Conservation (phyloP, 768 basidiomycete genomes). For the Lentinus tigrinus region DNA sequence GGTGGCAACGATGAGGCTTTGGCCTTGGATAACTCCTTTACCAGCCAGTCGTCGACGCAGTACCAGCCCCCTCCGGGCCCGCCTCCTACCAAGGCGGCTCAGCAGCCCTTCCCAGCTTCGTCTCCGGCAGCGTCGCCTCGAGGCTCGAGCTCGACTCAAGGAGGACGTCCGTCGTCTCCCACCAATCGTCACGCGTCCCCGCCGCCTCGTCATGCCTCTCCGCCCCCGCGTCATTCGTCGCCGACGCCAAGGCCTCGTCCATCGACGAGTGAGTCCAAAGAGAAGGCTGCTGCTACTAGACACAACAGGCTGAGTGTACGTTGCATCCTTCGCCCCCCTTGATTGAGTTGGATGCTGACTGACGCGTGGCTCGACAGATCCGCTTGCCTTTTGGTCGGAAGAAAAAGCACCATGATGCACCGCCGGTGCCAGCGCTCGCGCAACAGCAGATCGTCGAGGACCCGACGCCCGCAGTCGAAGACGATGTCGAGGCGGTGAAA, state of each 20-base stretch:
- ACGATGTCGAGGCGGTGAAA: constrained; percentile 75
- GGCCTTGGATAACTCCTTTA: constrained; percentile 40
- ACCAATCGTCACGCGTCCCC: constrained; percentile 41
- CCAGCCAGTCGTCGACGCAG: constrained; percentile 27
- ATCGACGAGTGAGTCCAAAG: constrained; percentile 55
- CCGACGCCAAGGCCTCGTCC: constrained; percentile 64
- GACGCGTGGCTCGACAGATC: constrained; percentile 43
- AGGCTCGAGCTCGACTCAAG: constrained; percentile 24
- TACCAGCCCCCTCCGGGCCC: constrained; percentile 31
- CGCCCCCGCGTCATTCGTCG: constrained; percentile 50
- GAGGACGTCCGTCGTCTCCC: constrained; percentile 21
- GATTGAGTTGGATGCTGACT: not conserved
- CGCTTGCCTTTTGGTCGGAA: constrained; percentile 78
- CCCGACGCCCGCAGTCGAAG: constrained; percentile 56
- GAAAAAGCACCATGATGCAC: constrained; percentile 61
- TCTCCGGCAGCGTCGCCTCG: constrained; percentile 43
- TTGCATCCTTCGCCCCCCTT: constrained; percentile 14
- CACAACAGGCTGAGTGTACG: constrained; percentile 79
- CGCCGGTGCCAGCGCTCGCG: constrained; percentile 36
- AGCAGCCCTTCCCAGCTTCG: constrained; percentile 36
- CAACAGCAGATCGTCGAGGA: constrained; percentile 41
- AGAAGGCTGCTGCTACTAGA: constrained; percentile 51
- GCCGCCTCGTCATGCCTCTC: constrained; percentile 50
- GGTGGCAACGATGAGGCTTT: constrained; percentile 44
- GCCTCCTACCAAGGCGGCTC: constrained; percentile 20